Base-by-base conservation (phyloP, 1,284 basidiomycete species). In the Rhodotorula glutinis region DNA sequence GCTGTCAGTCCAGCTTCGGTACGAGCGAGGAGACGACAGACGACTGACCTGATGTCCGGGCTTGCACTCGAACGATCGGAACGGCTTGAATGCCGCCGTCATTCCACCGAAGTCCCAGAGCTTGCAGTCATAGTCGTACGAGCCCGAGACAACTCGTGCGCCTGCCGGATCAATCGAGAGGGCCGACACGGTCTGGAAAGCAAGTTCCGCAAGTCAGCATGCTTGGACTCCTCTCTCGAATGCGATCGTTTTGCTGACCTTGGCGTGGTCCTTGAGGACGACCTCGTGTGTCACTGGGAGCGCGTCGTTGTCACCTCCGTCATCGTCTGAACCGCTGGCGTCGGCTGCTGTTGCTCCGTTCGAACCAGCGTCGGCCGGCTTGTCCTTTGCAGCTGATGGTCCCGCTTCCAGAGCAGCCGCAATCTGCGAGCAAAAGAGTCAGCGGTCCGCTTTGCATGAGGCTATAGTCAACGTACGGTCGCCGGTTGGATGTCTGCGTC, bases 41-140 rank as follows among this genome's bases (percentile, higher is more conserved):
- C 11, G n/a, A 46, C 88, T 62, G 76, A 93, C 92, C 81, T 94
- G 88, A 80, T 98, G 97, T 73, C 87, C 90, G 67, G 91, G 92
- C 65, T 89, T 87, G 66, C 93, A 91, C 79, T 98, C 93, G 85
- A 91, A 98, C 71, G 85, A 90, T 80, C 92, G 91, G 85, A 98
- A 98, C 21, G 96, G 94, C 77, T 90, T 90, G 78, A 89, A 84
- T 11, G 27, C 38, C 8, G 78, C 73, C 75, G 90, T 89, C 95
- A 99, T 98, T 11, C 96, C 96, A 75, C 95, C 96, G 80, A 98
- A 98, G 79, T 99, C 96, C 94, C 94, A 99, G 60, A 98, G 80
- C 79, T 98, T 98, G 80, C 90, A 88, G 79, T 95, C 91, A 77
- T 98, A 98, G 80, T 99, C 96, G 79, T 97, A 89, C 23, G 90